Conservation (phyloP, 1,139 yeast genomes). For the Scheffersomyces stambukii region DNA sequence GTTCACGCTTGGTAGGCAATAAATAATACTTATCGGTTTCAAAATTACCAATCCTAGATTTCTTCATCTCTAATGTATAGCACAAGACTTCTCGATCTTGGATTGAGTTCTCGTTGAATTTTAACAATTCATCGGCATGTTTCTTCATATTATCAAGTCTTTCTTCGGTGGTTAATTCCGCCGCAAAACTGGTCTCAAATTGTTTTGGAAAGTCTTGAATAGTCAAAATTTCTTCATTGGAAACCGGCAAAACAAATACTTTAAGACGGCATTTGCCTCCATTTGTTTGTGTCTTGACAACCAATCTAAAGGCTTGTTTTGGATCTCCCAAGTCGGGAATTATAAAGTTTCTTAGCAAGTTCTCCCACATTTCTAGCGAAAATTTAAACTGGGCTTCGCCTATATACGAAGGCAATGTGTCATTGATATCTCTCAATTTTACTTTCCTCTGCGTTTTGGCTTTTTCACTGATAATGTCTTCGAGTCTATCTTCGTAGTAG, state of each 20-base stretch:
- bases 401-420: slow-evolving; percentile 40
- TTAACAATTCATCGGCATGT: slow-evolving; percentile 17
- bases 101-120: slow-evolving; percentile 13
- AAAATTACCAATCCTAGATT: slow-evolving; percentile 1
- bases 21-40: too few species aligned
- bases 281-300: slow-evolving; percentile 11
- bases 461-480: slow-evolving; percentile 9
- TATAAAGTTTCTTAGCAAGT: slow-evolving; percentile 38
- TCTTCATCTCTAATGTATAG: slow-evolving; percentile 5
- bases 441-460: slow-evolving; percentile 9
- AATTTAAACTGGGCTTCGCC: slow-evolving; percentile 73
- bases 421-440: slow-evolving; percentile 15
- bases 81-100: slow-evolving; percentile 5
- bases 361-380: slow-evolving; percentile 56
- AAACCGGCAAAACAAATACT: slow-evolving; percentile 32
- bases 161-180: slow-evolving; percentile 16
- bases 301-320: slow-evolving; percentile 25
- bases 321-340: slow-evolving; percentile 22
- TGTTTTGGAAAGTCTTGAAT: slow-evolving; percentile 23
- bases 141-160: slow-evolving; percentile 15
- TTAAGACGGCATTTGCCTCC: slow-evolving; percentile 15
- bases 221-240: slow-evolving; percentile 17
- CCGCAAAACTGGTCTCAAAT: slow-evolving; percentile 19
- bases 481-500: slow-evolving; percentile 17
- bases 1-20: too few species aligned